Base-by-base conservation (phyloP, 345 rosid species). In the Heritiera littoralis region DNA sequence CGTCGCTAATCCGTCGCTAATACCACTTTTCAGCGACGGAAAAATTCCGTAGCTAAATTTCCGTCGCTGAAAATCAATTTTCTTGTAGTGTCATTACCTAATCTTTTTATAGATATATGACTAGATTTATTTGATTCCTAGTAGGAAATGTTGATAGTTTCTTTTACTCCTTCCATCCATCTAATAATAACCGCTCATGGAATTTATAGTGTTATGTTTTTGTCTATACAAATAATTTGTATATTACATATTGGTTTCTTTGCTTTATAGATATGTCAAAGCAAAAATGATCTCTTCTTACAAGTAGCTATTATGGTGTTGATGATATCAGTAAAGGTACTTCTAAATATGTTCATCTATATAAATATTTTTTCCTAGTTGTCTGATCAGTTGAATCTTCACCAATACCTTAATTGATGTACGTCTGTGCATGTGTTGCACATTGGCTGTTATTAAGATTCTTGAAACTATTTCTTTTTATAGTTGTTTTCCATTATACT, bases 271-370 rank as follows among this genome's bases (percentile, higher is more conserved):
- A 67, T 96, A 48, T 91, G 97, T 83, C 80, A 76, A 32, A 86
- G 74, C 18, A 87, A 75, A 85, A 85, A 79, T 81, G 95, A 96
- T 80, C 51, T 75, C 40, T 74, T 84, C 59, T 74, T 88, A 23
- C 87, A 82, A 77, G 89, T 93, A 35, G 89, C 89, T 17, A 73
- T 91, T 80, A 87, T 90, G 93, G 99, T 94, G 71, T 85, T 96
- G 78, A 87, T 96, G 98, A 82, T 92, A 84, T 96, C 99, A 7
- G 86, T 89, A 28, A 96, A 96, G 99, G 98, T 96, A 89, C 49
- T 56, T 67, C 18, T 70, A 61, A 67, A 48, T 20, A 52, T 75
- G 72, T n/a, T 23, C 28, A 38, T 61, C 9, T 7, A 35, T 35
- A 51, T 78, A 13, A 14, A 45, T 60, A 23, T 13, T 63, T 72